These are phyloP conservation scores for Agrostemma githago DNA, from an alignment of 148 eudicot genomes.

Conservation along the genomic window DNA sequence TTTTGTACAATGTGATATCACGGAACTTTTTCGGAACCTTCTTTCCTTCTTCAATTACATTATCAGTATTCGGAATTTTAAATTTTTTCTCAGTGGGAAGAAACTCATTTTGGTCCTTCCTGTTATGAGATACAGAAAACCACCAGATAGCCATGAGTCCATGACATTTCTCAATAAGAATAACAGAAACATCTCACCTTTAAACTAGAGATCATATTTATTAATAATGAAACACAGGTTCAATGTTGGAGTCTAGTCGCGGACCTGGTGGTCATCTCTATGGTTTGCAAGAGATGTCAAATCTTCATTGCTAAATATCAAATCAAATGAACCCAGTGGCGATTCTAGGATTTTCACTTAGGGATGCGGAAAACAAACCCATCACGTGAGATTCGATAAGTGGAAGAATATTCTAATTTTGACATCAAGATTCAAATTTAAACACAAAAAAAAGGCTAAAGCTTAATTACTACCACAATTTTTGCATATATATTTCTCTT, in stretches of 20 bases:
- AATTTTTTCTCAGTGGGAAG: constrained; percentile 65
- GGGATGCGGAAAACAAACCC: no score
- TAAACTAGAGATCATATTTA: background rate
- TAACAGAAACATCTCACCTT: background rate
- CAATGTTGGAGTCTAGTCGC: background rate
- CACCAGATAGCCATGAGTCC: background rate
- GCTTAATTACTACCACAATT: no score
- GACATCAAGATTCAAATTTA: no score
- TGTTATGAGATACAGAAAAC: constrained; percentile 27
- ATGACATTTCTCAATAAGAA: background rate
- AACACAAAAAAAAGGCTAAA: no score
- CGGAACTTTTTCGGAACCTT: constrained; percentile 63
- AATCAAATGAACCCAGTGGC: background rate
- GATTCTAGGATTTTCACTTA: no score
- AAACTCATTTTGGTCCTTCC: constrained; percentile 50
- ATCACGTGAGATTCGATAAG: no score
- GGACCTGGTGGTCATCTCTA: background rate
- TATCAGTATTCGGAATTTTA: constrained; percentile 65
- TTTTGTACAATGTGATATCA: constrained; percentile 50
- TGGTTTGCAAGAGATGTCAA: background rate
- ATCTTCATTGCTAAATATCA: constrained; percentile 1
- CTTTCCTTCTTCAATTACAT: constrained; percentile 85
- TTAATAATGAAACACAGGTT: background rate
- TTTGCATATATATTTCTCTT: no score
- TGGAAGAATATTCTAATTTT: no score